phyloP scores from a whole-genome alignment of 2,329 filamentous ascomycete species.

The Achaetomium macrosporum region DNA sequence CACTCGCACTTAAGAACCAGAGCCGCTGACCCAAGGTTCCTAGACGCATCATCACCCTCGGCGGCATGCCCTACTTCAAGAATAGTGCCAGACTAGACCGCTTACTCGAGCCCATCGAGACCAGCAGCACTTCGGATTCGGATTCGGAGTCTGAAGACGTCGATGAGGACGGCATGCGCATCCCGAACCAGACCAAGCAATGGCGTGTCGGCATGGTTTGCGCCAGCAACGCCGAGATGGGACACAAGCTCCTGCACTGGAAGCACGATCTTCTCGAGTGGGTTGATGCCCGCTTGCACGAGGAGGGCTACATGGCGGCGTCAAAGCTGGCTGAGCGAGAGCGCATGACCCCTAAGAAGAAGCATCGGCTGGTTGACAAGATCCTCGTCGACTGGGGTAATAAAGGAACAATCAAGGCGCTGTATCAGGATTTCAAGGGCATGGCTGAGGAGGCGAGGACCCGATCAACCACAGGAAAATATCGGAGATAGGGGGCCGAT shows the following conservation, averaged over 20 bases:
- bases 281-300: conserved; percentile 57
- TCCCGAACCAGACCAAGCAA: conserved; percentile 33
- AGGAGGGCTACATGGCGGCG: conserved; percentile 51
- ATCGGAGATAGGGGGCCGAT: not conserved
- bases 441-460: conserved; percentile 54
- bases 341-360: conserved; percentile 53
- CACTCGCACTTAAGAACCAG: not conserved
- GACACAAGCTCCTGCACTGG: conserved; percentile 71
- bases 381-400: conserved; percentile 61
- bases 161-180: conserved; percentile 35
- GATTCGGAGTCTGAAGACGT: conserved; percentile 11
- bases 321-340: conserved; percentile 54
- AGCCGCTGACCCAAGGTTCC: not conserved
- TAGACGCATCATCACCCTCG: conserved; percentile 45
- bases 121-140: conserved; percentile 12
- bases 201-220: conserved; percentile 38
- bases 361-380: conserved; percentile 53
- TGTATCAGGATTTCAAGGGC: conserved; percentile 62
- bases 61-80: conserved; percentile 60
- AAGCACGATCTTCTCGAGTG: conserved; percentile 66
- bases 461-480: conserved; percentile 30
- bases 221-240: conserved; percentile 54
- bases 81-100: conserved; percentile 32
- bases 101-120: conserved; percentile 55
- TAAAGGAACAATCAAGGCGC: conserved; percentile 50